Evolutionary conservation across 345 rosid species (phyloP).

Genomic region (Eucalyptus pauciflora): DNA sequence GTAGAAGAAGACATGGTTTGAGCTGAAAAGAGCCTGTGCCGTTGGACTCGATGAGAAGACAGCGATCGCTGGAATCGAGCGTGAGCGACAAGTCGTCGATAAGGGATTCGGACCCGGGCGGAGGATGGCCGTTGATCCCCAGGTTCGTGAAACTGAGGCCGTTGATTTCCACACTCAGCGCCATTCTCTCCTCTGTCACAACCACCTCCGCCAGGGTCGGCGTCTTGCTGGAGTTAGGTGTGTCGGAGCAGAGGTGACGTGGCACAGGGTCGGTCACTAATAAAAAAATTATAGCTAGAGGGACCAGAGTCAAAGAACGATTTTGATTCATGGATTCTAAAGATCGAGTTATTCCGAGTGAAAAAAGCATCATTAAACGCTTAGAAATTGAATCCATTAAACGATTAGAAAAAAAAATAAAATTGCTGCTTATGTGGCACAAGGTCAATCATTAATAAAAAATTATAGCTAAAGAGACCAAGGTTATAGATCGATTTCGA

Average conservation of each 20-base stretch:
- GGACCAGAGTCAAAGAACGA: neutral
- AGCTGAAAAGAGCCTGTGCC: slow-evolving; percentile 50
- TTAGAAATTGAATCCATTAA: neutral
- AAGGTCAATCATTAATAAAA: neutral
- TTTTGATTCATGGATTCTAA: neutral
- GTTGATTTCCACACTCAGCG: slow-evolving; percentile 47
- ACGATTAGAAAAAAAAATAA: neutral
- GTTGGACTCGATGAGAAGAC: slow-evolving; percentile 92
- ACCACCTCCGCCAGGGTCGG: neutral
- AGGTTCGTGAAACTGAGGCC: slow-evolving; percentile 84
- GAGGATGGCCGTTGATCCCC: slow-evolving; percentile 90
- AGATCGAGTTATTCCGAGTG: neutral
- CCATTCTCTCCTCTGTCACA: slow-evolving; percentile 16
- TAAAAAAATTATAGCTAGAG: neutral
- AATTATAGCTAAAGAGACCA: neutral
- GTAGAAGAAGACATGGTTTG: neutral
- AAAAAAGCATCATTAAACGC: neutral
- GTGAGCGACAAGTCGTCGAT: slow-evolving; percentile 52
- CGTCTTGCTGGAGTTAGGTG: neutral
- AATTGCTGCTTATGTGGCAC: neutral
- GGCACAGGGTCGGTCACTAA: neutral
- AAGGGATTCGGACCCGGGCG: slow-evolving; percentile 65
- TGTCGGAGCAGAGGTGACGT: neutral
- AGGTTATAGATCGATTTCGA: neutral
- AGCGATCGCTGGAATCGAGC: slow-evolving; percentile 55